Evolutionary conservation across 441 rosid genomes (phyloP), one percentile per base, ranked within the genome.

Genomic region (Melastoma candidum): DNA sequence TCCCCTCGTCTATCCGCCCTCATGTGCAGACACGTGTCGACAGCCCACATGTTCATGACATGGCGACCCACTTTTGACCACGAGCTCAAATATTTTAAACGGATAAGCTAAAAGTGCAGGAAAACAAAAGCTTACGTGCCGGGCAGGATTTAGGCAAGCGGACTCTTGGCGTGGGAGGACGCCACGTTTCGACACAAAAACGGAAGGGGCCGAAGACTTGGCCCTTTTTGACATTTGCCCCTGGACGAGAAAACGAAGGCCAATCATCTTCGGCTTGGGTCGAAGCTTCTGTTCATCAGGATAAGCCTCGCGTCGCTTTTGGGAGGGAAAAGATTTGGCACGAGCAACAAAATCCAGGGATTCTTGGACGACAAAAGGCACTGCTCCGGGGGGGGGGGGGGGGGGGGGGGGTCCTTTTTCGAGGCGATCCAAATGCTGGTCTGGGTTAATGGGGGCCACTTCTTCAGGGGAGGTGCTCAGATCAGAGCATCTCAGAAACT

Each of bases 101-200:
- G 47, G 54, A 50, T 41, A 49, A 54, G 45, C 6, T 24, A 26
- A 25, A 3, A 25, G 14, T 4, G 4, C 2, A 4, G 22, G 22
- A 17, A 17, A 17, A 17, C 22, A 39, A 36, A 0, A 50, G 62
- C 48, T 50, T 59, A 26, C 43, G 62, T 58, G 62, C 26, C 63
- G 0, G 9, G 12, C 49, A 3, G 29, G 48, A 58, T 36, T 32
- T 49, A 17, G n/a, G 11, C 25, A 32, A 7, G 26, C 22, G 1
- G 46, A 49, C 53, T 8, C 55, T 50, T 2, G 62, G 62, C 50
- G 1, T 11, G 11, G 3, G 22, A 2, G 10, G 14, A 32, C 53
- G 17, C 55, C 63, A 50, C 44, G 56, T 49, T 53, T 49, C 48
- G 17, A 6, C 2, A 22, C 1, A 4, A 4, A 11, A 41, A n/a